Base-by-base conservation (phyloP, 805 yeast species). In the Teunomyces panamensis region DNA sequence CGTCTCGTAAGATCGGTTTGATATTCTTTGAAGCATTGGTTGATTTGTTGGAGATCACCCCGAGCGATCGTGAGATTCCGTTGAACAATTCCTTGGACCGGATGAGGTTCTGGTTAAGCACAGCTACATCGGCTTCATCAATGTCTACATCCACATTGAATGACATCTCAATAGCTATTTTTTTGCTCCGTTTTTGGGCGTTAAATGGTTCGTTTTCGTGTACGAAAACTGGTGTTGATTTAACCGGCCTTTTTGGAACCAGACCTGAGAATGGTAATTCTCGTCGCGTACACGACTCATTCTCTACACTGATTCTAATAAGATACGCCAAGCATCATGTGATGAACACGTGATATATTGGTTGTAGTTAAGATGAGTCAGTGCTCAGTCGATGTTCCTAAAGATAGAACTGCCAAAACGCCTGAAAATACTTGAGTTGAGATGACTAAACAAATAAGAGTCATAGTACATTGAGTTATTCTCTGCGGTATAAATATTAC, bases 81-180 rank as follows among this genome's bases (percentile, higher is more conserved):
- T 64, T 59, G 8, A 89, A 78, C 35, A 89, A 65, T 14, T 71
- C 73, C 34, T 78, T 77, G 3, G 89, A 79, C 46, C 81, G 77
- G 43, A 74, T 65, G 30, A 91, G 72, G 46, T 86, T 84, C 58
- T 87, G 94, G 45, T 88, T 86, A 29, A 90, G 75, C 4, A 90
- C 90, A 2, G 89, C 84, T 30, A 89, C 83, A 56, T 89, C 96
- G 2, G 91, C 90, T 61, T 85, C 92, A 57, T 87, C 91, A 2
- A 83, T 71, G 57, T 85, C 91, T 17, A 81, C 66, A 34, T 46
- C 47, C 26, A 81, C 65, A 36, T 46, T 49, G 39, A 49, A 49
- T 8, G 51, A 45, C 56, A 53, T 53, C 7, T 9, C 39, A 16
- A 35, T 11, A 26, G 34, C 34, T 32, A 9, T 32, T 30, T 30